These are phyloP conservation scores for Cystobasidium slooffiae DNA, from an alignment of 1,284 basidiomycete genomes.

Conservation along the genomic window DNA sequence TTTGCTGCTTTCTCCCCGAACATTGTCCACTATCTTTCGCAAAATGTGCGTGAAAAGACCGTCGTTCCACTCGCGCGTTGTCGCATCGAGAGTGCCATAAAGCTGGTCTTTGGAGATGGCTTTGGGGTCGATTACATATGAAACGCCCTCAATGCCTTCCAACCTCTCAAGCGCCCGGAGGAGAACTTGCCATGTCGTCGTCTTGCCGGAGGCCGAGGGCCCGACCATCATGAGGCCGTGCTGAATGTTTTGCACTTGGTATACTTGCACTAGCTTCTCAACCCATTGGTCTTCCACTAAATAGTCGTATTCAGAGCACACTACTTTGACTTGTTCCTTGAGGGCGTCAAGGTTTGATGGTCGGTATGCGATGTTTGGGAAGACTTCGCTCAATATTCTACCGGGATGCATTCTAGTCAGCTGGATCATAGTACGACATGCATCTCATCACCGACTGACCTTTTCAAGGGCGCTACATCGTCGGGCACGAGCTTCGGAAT, in stretches of 20 bases:
- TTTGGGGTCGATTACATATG: constrained; percentile 98
- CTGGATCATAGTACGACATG: too few species aligned
- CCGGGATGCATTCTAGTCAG: background rate
- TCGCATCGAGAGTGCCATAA: constrained; percentile 95
- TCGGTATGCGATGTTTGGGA: constrained; percentile 90
- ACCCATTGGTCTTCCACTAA: constrained; percentile 88
- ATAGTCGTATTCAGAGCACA: constrained; percentile 84
- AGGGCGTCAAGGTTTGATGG: constrained; percentile 87
- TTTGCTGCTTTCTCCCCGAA: constrained; percentile 94
- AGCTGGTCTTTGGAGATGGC: constrained; percentile 98
- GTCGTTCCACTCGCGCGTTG: constrained; percentile 99
- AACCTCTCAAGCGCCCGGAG: constrained; percentile 86
- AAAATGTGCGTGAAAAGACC: constrained; percentile 97
- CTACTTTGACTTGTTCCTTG: constrained; percentile 78
- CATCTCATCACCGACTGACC: constrained; percentile 61
- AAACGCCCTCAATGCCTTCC: constrained; percentile 87
- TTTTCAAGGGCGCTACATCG: constrained; percentile 90
- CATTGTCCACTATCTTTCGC: constrained; percentile 97
- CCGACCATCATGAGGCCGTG: constrained; percentile 99
- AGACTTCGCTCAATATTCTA: constrained; percentile 93
- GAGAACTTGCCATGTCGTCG: constrained; percentile 94
- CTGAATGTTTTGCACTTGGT: constrained; percentile 99
- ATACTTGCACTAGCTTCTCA: constrained; percentile 94
- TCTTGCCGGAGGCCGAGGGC: constrained; percentile 95
- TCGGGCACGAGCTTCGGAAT: constrained; percentile 97